Percentiles rank a stretch among this genome's conserved stretches.
Conservation (phyloP, 1,284 basidiomycete species). For the Trametes hirsuta region DNA sequence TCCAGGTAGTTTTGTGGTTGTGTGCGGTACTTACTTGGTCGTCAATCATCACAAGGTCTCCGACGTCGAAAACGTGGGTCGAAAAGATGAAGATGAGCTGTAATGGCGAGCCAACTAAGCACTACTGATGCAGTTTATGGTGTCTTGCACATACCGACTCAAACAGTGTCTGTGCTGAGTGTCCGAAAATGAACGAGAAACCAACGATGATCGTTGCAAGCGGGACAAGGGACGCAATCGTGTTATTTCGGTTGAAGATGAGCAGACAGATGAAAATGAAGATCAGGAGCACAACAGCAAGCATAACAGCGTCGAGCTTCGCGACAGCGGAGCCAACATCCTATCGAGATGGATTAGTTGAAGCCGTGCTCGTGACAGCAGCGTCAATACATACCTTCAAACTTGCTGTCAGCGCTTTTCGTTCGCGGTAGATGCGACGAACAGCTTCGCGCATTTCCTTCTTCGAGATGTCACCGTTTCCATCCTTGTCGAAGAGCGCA, state of each 20-base stretch:
- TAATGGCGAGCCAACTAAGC: not conserved
- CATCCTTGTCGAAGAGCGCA: constrained; percentile 79
- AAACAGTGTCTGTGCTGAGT: constrained; percentile 82
- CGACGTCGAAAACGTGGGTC: constrained; percentile 79
- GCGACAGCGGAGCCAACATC: constrained; percentile 74
- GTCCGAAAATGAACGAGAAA: constrained; percentile 83
- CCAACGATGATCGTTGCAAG: constrained; percentile 81
- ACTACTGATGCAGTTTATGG: no score
- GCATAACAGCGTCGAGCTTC: constrained; percentile 75
- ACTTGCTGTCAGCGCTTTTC: constrained; percentile 72
- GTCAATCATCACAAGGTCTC: constrained; percentile 80
- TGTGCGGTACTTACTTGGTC: constrained; percentile 50
- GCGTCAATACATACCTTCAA: constrained; percentile 55
- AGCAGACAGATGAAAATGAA: constrained; percentile 77
- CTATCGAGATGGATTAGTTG: constrained; percentile 23
- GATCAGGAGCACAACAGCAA: constrained; percentile 61
- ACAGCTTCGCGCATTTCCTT: constrained; percentile 86
- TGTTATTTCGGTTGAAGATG: constrained; percentile 75
- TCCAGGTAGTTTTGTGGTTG: not conserved
- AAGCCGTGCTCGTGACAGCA: not conserved
- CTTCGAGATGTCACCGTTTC: constrained; percentile 81
- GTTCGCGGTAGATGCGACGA: constrained; percentile 80
- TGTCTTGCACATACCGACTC: constrained; percentile 59
- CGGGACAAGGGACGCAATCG: constrained; percentile 79
- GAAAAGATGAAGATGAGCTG: constrained; percentile 85